Percentiles rank a stretch among this genome's conserved stretches.
phyloP scores from a whole-genome alignment of 1,284 basidiomycete genomes.

The Cryptococcus floricola region DNA sequence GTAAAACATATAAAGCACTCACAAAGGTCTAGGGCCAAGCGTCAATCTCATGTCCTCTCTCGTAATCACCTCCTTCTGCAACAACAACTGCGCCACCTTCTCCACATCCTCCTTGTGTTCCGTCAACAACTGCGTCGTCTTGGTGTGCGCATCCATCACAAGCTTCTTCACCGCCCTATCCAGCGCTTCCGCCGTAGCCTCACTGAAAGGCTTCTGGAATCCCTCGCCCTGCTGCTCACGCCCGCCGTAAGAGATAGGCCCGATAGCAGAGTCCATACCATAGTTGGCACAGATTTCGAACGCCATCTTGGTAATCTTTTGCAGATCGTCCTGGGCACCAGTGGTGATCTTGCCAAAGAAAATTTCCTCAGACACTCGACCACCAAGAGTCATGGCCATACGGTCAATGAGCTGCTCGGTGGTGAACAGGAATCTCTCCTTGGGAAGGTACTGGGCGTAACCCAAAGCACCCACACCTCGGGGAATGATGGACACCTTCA shows the following conservation, averaged over 20 bases:
- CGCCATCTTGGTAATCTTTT: slow-evolving; percentile 97
- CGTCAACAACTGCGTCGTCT: slow-evolving; percentile 77
- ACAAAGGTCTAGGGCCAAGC: slow-evolving; percentile 40
- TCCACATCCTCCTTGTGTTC: slow-evolving; percentile 84
- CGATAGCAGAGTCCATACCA: slow-evolving; percentile 93
- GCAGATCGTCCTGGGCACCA: slow-evolving; percentile 93
- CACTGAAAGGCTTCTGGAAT: slow-evolving; percentile 97
- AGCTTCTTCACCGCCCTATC: slow-evolving; percentile 89
- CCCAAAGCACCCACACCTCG: slow-evolving; percentile 93
- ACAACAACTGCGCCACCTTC: slow-evolving; percentile 83
- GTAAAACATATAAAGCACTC: slow-evolving; percentile 12
- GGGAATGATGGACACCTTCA: slow-evolving; percentile 98
- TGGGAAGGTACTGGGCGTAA: slow-evolving; percentile 95
- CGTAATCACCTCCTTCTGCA: slow-evolving; percentile 93
- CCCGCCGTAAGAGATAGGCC: slow-evolving; percentile 92
- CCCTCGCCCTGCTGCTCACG: slow-evolving; percentile 75
- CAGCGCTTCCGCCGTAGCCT: slow-evolving; percentile 91
- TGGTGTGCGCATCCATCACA: slow-evolving; percentile 81
- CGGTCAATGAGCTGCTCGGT: slow-evolving; percentile 92
- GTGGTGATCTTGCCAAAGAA: slow-evolving; percentile 97
- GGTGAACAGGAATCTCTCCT: slow-evolving; percentile 91
- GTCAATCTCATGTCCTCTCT: slow-evolving; percentile 53
- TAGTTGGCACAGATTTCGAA: slow-evolving; percentile 89
- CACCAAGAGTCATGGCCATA: slow-evolving; percentile 99
- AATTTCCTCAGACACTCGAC: slow-evolving; percentile 95